Evolutionary conservation across 768 basidiomycete species (phyloP).

Genomic region (Amanita jacksonii): DNA sequence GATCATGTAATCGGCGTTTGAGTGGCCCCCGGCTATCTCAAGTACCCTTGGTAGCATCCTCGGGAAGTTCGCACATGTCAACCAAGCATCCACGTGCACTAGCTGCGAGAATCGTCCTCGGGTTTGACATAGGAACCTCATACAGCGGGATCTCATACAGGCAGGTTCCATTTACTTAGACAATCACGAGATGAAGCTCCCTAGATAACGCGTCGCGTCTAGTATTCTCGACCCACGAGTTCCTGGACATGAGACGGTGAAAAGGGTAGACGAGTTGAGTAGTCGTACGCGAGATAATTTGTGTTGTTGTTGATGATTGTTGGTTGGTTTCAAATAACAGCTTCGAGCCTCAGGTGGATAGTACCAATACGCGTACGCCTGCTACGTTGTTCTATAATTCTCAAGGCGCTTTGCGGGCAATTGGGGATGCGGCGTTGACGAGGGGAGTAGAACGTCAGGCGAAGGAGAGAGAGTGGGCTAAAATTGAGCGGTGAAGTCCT

Average conservation of each 20-base stretch:
- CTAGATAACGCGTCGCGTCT: no score
- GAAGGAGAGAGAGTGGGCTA: conserved; percentile 34
- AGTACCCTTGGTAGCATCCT: no score
- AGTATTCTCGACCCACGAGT: conserved; percentile 30
- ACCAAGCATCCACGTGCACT: conserved; percentile 11
- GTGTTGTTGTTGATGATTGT: not conserved
- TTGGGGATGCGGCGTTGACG: conserved; percentile 19
- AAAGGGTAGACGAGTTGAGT: conserved; percentile 5
- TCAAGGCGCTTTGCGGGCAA: conserved; percentile 1
- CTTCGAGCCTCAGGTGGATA: conserved; percentile 5
- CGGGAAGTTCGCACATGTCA: no score
- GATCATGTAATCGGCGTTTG: no score
- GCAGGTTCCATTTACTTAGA: conserved; percentile 10
- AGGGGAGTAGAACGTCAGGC: conserved; percentile 29
- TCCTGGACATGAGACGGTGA: conserved; percentile 2
- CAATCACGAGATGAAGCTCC: conserved; percentile 4
- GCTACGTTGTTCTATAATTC: conserved; percentile 6
- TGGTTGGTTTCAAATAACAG: not conserved
- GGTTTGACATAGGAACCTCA: conserved; percentile 34
- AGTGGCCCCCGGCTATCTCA: no score
- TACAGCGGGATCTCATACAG: conserved; percentile 35
- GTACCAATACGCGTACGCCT: conserved; percentile 6
- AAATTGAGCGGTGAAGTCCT: conserved; percentile 34
- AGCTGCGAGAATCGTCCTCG: conserved; percentile 27
- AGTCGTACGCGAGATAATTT: not conserved